Percentiles rank a stretch among this genome's conserved stretches.
Evolutionary conservation across 805 yeast species (phyloP).

Genomic region (Lachancea dasiensis): DNA sequence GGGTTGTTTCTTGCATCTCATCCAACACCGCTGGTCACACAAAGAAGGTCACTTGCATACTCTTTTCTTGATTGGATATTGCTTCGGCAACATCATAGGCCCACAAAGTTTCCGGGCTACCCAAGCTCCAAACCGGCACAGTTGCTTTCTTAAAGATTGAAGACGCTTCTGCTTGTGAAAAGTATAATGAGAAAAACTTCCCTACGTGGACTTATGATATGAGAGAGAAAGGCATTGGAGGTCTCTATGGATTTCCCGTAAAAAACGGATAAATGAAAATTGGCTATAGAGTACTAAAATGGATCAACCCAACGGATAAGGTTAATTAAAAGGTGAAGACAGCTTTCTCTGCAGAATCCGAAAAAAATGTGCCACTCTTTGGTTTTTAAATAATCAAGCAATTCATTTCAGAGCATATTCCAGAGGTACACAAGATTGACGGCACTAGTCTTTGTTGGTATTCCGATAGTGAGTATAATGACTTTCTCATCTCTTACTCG

Average conservation of each 20-base stretch:
- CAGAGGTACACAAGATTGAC: slow-evolving; percentile 23
- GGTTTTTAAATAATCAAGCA: slow-evolving; percentile 25
- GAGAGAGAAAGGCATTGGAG: slow-evolving; percentile 30
- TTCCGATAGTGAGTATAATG: slow-evolving; percentile 33
- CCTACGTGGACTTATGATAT: slow-evolving; percentile 31
- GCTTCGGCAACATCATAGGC: slow-evolving; percentile 66
- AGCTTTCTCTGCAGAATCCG: slow-evolving; percentile 19
- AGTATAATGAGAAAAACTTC: slow-evolving; percentile 19
- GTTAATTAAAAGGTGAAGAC: slow-evolving; percentile 26
- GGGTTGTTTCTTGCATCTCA: slow-evolving; percentile 9
- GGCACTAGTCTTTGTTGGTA: slow-evolving; percentile 33
- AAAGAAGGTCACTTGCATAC: slow-evolving; percentile 58
- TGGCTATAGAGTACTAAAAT: slow-evolving; percentile 31
- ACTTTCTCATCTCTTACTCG: slow-evolving; percentile 32
- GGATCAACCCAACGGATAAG: slow-evolving; percentile 23
- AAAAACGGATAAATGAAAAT: slow-evolving; percentile 27
- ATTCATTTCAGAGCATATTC: slow-evolving; percentile 23
- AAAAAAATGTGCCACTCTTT: slow-evolving; percentile 27
- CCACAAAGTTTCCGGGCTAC: slow-evolving; percentile 59
- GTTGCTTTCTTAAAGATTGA: background rate
- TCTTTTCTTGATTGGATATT: slow-evolving; percentile 54
- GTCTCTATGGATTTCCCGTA: slow-evolving; percentile 30
- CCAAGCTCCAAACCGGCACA: slow-evolving; percentile 46
- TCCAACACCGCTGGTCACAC: slow-evolving; percentile 65
- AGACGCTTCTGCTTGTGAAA: slow-evolving; percentile 8